Conservation (phyloP, 176 grass and related monocot genomes). For the Typha latifolia region DNA sequence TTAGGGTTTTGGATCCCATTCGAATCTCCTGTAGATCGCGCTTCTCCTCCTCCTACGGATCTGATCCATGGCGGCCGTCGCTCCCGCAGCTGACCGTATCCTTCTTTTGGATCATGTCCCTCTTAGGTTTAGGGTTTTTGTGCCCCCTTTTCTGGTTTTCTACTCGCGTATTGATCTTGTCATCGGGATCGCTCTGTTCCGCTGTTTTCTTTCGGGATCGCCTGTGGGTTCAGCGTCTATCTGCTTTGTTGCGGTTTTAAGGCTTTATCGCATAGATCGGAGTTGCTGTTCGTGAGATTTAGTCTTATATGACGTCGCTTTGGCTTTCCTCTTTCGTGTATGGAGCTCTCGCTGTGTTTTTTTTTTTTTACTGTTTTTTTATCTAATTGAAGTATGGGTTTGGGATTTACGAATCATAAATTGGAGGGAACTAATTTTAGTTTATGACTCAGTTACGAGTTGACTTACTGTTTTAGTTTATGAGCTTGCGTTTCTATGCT, state of each 20-base stretch:
- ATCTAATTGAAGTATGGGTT: neutral
- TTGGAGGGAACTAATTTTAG: neutral
- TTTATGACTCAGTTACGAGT: too few relatives aligned
- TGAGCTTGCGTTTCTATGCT: too few relatives aligned
- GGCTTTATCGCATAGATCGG: neutral
- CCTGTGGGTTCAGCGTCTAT: neutral
- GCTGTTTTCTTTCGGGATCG: neutral
- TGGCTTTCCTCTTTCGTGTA: neutral
- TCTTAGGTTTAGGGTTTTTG: slow-evolving; percentile 8
- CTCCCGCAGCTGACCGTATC: slow-evolving; percentile 78
- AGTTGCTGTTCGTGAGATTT: slow-evolving; percentile 1
- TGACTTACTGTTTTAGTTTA: too few relatives aligned
- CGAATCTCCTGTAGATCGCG: slow-evolving; percentile 16
- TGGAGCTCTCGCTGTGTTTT: too few relatives aligned
- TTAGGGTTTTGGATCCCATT: slow-evolving; percentile 29
- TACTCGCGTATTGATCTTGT: neutral
- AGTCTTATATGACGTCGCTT: neutral
- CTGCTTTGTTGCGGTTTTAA: neutral
- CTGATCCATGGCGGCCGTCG: slow-evolving; percentile 48
- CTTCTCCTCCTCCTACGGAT: slow-evolving; percentile 13
- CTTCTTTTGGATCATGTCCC: slow-evolving; percentile 27
- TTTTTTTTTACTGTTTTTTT: neutral
- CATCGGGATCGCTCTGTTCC: neutral
- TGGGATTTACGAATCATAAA: neutral
- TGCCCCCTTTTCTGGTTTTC: neutral